Evolutionary conservation across 1,139 yeast species (phyloP).

Genomic region (Kodamaea fungicola): DNA sequence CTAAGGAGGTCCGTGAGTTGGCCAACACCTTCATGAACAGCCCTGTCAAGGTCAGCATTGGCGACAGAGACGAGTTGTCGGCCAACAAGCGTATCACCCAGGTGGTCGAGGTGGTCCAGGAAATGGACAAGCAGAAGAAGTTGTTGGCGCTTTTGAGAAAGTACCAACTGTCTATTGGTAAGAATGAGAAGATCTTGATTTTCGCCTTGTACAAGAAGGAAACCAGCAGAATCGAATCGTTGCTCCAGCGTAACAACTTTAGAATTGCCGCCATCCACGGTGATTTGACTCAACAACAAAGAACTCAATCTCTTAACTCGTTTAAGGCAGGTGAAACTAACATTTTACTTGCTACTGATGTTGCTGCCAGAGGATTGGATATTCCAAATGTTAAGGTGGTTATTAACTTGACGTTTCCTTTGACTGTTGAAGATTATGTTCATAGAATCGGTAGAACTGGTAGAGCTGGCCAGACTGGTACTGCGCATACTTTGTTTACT

Average conservation of each 20-base stretch:
- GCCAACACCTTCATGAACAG: slow-evolving; percentile 78
- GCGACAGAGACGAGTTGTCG: slow-evolving; percentile 87
- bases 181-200: slow-evolving; percentile 77
- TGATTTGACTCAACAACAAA: slow-evolving; percentile 86
- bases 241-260: slow-evolving; percentile 69
- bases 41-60: slow-evolving; percentile 89
- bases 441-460: slow-evolving; percentile 99
- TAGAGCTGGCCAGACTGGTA: slow-evolving; percentile 94
- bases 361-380: slow-evolving; percentile 98
- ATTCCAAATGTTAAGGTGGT: slow-evolving; percentile 97
- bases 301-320: slow-evolving; percentile 80
- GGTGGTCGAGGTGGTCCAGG: slow-evolving; percentile 89
- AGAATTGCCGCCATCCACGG: slow-evolving; percentile 94
- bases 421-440: slow-evolving; percentile 96
- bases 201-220: slow-evolving; percentile 96
- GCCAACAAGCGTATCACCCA: slow-evolving; percentile 95
- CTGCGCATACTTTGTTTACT: slow-evolving; percentile 92
- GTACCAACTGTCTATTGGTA: slow-evolving; percentile 65
- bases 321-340: slow-evolving; percentile 80
- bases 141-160: slow-evolving; percentile 67
- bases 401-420: slow-evolving; percentile 93
- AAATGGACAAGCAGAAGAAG: slow-evolving; percentile 74
- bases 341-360: slow-evolving; percentile 91
- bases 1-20: slow-evolving; percentile 87
- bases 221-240: slow-evolving; percentile 84